Evolutionary conservation across 192 early-diverging fungal species (phyloP), one percentile per base, ranked within the genome.

Genomic region (Dispira simplex): DNA sequence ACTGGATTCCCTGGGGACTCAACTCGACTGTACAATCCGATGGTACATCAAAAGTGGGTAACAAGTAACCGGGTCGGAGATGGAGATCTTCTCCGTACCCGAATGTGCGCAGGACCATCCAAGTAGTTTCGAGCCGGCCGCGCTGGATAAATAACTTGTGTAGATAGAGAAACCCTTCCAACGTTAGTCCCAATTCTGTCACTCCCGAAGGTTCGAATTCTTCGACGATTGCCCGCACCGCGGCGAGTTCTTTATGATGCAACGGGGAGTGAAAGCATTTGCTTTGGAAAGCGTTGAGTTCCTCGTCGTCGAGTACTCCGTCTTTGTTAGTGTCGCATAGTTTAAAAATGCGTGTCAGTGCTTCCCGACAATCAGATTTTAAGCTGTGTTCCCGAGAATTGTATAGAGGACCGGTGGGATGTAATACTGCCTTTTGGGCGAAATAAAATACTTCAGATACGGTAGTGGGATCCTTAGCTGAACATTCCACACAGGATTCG

Each of bases 401-500:
- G 65, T 97, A 99, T 26, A 99, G 77, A 5, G 95, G 95, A 13
- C 91, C 89, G 2, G 95, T 97, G 8, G 97, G 97, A 68, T 99
- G 92, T 48, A 97, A 70, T 12, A 99, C 95, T 6, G 97, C 97
- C 72, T 97, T 97, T 80, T 99, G 97, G 6, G 97, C 97, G 85
- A 97, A 97, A 73, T 97, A 99, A 71, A 99, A 99, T n/a, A 99
- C 92, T 80, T 99, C 97, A 0, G 92, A 91, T 1, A 97, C 92
- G 70, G 97, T 97, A 46, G 97, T 73, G 26, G 88, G 78, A 67
- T 89, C 85, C 71, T 92, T 95, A n/a, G 93, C 92, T 0, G 94
- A 97, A 70, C 97, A 99, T 67, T 99, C 95, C 21, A 99, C 92
- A 73, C 95, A 95, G 8, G 95, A 94, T 76, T 99, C 97, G 32